A percentile compares a stretch with the other conserved stretches of the same genome.
These are phyloP conservation scores for Penium margaritaceum DNA, from an alignment of 139 green algal genomes.

Conservation along the genomic window DNA sequence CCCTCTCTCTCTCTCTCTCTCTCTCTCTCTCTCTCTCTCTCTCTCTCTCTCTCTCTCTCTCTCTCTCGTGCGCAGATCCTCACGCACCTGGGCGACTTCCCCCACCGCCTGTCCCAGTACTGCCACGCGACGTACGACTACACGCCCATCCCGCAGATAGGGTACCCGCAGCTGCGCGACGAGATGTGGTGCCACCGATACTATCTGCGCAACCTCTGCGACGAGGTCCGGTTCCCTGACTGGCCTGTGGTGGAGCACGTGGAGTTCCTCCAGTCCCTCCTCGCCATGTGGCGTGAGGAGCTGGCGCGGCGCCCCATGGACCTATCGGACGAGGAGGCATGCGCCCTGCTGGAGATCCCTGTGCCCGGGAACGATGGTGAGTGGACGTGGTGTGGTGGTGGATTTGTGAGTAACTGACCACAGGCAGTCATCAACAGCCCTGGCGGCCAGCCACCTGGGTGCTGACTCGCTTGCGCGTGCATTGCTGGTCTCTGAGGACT, in stretches of 20 bases:
- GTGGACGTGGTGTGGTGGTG: too few relatives aligned
- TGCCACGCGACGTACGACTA: slow-evolving; percentile 72
- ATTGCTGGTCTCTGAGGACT: too few relatives aligned
- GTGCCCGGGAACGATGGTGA: too few relatives aligned
- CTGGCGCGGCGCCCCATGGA: slow-evolving; percentile 18
- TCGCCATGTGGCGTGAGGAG: slow-evolving; percentile 72
- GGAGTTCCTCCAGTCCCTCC: slow-evolving; percentile 74
- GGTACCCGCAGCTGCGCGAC: slow-evolving; percentile 74
- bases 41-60: too few relatives aligned
- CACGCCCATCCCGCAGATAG: slow-evolving; percentile 73
- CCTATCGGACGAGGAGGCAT: slow-evolving; percentile 39
- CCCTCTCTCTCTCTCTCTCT: too few relatives aligned
- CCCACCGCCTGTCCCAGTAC: slow-evolving; percentile 55
- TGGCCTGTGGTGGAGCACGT: slow-evolving; percentile 80
- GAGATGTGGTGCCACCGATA: slow-evolving; percentile 89
- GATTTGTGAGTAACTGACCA: too few relatives aligned
- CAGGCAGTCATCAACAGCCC: too few relatives aligned
- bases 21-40: too few relatives aligned
- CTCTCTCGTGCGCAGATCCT: too few relatives aligned
- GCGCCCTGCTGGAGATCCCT: slow-evolving; percentile 36
- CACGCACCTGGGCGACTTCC: slow-evolving; percentile 50
- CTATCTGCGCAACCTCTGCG: slow-evolving; percentile 83
- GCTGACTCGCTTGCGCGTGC: too few relatives aligned
- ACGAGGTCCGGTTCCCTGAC: slow-evolving; percentile 65
- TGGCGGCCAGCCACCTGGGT: too few relatives aligned